Base-by-base conservation (phyloP, 805 yeast species). In the Candida sanyiensis region DNA sequence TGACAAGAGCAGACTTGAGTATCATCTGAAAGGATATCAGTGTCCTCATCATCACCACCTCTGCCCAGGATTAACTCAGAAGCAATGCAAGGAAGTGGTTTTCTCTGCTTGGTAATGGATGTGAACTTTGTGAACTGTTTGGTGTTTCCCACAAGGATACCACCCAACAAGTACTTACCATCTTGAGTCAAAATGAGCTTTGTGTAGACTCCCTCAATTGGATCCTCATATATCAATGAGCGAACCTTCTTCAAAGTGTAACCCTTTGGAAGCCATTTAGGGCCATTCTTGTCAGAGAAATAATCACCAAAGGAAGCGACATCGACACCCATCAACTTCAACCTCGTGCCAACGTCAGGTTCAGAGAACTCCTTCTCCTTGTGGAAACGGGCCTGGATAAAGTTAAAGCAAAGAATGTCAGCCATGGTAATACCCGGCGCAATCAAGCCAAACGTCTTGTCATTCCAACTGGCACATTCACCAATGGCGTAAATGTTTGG, bases 341-440 rank as follows among this genome's bases (percentile, higher is more conserved):
- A 49, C 17, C 66, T 51, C 5, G 67, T 62, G 20, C 64, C 63
- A 13, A 59, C 40, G 38, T 58, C 62, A 5, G 67, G 66, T 37
- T 61, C 62, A 2, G 52, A 32, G 39, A 62, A 62, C 40, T 46
- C 41, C 17, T 51, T 55, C 7, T 43, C 45, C 6, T 56, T 38
- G 40, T 61, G 67, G 13, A 51, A 47, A 30, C 57, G 52, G 4
- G 61, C 64, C 42, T 62, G 67, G 5, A 64, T 61, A 32, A 61
- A 38, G 35, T 62, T 62, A 46, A 61, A 61, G 2, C 62, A 49
- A 8, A 62, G 46, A 7, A 59, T 50, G 39, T 62, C 64, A 16
- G 67, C 66, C 66, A 62, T 62, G 12, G 57, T 57, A n/a, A 59
- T 57, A 19, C 66, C 67, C 7, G 67, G 67, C 4, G 67, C 67